Conservation (phyloP, 169 alveolate genomes). For the Eimeria falciformis region DNA sequence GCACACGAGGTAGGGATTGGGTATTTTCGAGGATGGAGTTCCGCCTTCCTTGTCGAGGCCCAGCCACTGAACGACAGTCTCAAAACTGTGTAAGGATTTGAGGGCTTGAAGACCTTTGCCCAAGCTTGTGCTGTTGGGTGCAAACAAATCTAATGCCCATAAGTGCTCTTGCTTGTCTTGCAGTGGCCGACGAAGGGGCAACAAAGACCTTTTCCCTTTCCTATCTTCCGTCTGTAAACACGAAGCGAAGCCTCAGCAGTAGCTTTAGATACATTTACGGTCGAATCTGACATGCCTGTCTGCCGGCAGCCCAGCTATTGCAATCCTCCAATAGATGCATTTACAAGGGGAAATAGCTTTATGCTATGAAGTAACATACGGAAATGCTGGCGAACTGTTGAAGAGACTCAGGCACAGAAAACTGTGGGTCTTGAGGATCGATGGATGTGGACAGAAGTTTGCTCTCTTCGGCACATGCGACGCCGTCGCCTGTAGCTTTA, state of each 20-base stretch:
- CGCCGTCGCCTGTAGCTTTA: background rate
- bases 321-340: too few relatives aligned
- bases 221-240: background rate
- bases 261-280: too few relatives aligned
- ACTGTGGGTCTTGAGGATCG: background rate
- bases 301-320: too few relatives aligned
- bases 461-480: background rate
- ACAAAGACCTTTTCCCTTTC: background rate
- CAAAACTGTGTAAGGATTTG: background rate
- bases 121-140: background rate
- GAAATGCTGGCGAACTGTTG: background rate
- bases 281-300: too few relatives aligned
- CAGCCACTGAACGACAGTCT: background rate
- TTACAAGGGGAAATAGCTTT: too few relatives aligned
- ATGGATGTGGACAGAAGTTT: background rate
- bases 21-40: background rate
- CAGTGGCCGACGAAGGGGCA: background rate
- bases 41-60: background rate
- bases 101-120: background rate
- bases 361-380: too few relatives aligned
- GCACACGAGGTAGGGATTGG: constrained; percentile 2
- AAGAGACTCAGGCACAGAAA: background rate
- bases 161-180: background rate
- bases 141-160: background rate
- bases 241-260: too few relatives aligned